These are phyloP conservation scores for Sporormia fimetaria DNA, from an alignment of 495 filamentous ascomycete genomes.

Conservation along the genomic window DNA sequence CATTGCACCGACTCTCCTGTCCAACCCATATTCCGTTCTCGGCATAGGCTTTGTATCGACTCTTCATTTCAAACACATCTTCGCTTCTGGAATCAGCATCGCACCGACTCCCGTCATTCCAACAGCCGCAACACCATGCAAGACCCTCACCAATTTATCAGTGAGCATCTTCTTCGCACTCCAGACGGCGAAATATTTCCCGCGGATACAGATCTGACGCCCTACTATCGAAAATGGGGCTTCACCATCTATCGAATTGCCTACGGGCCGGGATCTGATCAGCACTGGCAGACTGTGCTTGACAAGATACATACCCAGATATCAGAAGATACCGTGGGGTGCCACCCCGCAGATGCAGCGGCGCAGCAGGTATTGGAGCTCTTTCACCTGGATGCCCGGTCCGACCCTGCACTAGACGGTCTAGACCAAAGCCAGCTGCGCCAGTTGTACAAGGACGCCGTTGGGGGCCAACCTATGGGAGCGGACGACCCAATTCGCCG, in stretches of 20 bases:
- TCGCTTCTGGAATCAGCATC: too few species aligned
- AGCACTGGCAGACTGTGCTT: neutral
- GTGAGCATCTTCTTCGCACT: neutral
- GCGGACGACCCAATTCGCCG: neutral
- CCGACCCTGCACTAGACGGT: neutral
- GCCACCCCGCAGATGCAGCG: neutral
- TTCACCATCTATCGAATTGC: conserved; percentile 1
- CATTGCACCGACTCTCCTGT: too few species aligned
- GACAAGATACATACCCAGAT: neutral
- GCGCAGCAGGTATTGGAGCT: neutral
- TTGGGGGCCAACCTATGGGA: neutral
- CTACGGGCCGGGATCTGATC: neutral
- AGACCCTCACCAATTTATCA: neutral
- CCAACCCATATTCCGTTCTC: too few species aligned
- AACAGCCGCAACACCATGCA: neutral
- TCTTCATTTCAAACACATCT: too few species aligned
- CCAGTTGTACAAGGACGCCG: conserved; percentile 1
- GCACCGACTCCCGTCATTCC: too few species aligned
- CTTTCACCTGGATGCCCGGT: neutral
- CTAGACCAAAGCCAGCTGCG: neutral
- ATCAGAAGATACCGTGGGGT: neutral
- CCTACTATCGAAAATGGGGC: neutral
- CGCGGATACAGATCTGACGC: neutral
- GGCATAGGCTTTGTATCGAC: too few species aligned
- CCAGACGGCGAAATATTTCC: neutral